A percentile compares a stretch with the other conserved stretches of the same genome.
Evolutionary conservation across 345 rosid species (phyloP).

Genomic region (Luvunga scandens): DNA sequence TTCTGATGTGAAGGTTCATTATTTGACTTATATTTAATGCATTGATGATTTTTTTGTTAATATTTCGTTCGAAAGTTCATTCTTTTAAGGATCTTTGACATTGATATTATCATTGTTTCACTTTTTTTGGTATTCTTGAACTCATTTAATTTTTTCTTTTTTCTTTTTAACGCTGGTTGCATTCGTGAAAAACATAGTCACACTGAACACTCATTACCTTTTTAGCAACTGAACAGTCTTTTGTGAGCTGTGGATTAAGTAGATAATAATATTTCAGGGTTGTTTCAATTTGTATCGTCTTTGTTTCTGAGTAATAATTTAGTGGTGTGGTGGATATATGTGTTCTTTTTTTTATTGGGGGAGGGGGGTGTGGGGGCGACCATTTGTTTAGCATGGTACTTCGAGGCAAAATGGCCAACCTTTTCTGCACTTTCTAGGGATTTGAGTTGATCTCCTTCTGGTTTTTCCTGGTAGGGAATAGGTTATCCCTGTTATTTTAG

Average conservation of each 20-base stretch:
- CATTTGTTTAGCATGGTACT: background rate
- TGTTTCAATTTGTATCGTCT: background rate
- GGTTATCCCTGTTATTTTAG: background rate
- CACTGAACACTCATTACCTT: background rate
- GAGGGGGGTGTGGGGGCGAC: background rate
- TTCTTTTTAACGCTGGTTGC: background rate
- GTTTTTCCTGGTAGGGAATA: background rate
- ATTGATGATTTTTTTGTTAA: background rate
- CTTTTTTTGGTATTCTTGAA: background rate
- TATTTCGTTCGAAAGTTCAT: background rate
- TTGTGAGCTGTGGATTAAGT: background rate
- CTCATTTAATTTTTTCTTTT: background rate
- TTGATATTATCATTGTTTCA: background rate
- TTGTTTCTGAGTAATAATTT: background rate
- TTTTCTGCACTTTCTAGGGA: background rate
- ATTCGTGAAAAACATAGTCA: background rate
- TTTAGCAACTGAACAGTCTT: background rate
- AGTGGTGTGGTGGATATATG: background rate
- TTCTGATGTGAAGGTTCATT: background rate
- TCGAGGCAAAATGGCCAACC: background rate
- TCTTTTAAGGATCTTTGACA: background rate
- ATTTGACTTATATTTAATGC: background rate
- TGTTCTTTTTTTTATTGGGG: background rate
- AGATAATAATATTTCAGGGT: background rate
- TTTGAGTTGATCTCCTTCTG: background rate